Evolutionary conservation across 192 early-diverging fungal species (phyloP), one percentile per base, ranked within the genome.

Genomic region (Rhizoclosmatium globosum): DNA sequence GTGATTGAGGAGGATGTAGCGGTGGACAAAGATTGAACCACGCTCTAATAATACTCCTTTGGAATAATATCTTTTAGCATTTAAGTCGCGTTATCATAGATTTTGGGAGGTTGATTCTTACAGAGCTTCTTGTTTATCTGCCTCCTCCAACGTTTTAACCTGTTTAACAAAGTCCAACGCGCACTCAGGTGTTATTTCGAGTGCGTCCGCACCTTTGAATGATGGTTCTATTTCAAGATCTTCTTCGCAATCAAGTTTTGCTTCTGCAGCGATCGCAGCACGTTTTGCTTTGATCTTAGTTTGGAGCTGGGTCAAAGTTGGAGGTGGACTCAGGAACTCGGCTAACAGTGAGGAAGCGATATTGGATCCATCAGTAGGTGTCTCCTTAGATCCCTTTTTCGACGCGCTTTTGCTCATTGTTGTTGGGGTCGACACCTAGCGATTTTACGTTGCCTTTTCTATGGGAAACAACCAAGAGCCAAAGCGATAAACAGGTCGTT

Each of bases 161-260:
- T 21, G 38, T 0, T 7, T 7, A 9, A 62, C 21, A 7, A 62
- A 23, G 21, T 62, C 60, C 4, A 62, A 19, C 60, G 21, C 60
- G 21, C 23, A 62, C 21, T 62, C 60, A 7, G 19, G 21, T 7
- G 15, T 7, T 6, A 62, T 62, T 21, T 6, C 9, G 60, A 62
- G 60, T 21, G 60, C 60, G 60, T 62, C 60, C 11, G 60, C 60
- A 7, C 60, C 60, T 62, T 53, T 53, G 50, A 53, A 53, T 13
- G 9, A 53, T 13, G 50, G 50, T 53, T 53, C 50, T 17, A 17
- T 13, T 62, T 62, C 60, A 21, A 62, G 60, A 19, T 62, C 60
- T 31, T 31, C 31, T 31, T 31, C 31, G 31, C 31, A 31, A 9
- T 21, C 7, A 62, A 62, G 9, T 7, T 62, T 7, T 7, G 60